These are phyloP conservation scores for Monosporascus sp. DNA, from an alignment of 2,329 filamentous ascomycete genomes.

Conservation along the genomic window DNA sequence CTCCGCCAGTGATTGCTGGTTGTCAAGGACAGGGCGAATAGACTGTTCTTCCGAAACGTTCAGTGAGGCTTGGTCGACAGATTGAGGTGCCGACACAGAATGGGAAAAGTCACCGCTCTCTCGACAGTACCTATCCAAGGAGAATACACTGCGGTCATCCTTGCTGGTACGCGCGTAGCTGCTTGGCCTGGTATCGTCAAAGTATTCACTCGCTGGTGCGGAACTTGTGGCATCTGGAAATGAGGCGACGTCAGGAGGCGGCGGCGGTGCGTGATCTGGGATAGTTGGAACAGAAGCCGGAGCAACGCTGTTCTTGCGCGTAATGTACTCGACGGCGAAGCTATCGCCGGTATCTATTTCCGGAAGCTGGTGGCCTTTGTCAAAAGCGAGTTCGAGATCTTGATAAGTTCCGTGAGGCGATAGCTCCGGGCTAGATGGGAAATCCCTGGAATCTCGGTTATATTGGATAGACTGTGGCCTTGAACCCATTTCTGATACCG, in stretches of 20 bases:
- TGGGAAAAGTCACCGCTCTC: conserved; percentile 41
- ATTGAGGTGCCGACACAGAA: conserved; percentile 40
- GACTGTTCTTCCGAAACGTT: conserved; percentile 36
- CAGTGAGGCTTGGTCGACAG: conserved; percentile 41
- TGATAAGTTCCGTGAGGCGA: conserved; percentile 27
- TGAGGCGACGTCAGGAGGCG: conserved; percentile 33
- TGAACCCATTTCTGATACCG: conserved; percentile 24
- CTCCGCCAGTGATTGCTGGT: conserved; percentile 27
- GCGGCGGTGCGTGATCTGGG: conserved; percentile 48
- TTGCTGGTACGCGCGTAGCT: conserved; percentile 36
- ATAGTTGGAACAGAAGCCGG: conserved; percentile 23
- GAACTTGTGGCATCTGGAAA: conserved; percentile 23
- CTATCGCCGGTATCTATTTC: conserved; percentile 46
- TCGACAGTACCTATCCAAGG: conserved; percentile 38
- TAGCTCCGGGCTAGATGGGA: conserved; percentile 26
- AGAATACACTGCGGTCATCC: conserved; percentile 37
- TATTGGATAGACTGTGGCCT: conserved; percentile 21
- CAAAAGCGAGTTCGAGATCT: conserved; percentile 20
- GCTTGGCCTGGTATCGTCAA: conserved; percentile 36
- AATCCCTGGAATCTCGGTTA: conserved; percentile 23
- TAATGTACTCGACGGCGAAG: conserved; percentile 44
- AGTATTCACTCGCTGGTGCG: conserved; percentile 35
- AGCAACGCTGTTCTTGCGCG: conserved; percentile 24
- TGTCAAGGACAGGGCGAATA: conserved; percentile 32
- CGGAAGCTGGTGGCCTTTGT: conserved; percentile 36